Percentiles rank a stretch among this genome's conserved stretches.
phyloP scores from a whole-genome alignment of 306 rosid genomes.

The Pterocarpus santalinus region DNA sequence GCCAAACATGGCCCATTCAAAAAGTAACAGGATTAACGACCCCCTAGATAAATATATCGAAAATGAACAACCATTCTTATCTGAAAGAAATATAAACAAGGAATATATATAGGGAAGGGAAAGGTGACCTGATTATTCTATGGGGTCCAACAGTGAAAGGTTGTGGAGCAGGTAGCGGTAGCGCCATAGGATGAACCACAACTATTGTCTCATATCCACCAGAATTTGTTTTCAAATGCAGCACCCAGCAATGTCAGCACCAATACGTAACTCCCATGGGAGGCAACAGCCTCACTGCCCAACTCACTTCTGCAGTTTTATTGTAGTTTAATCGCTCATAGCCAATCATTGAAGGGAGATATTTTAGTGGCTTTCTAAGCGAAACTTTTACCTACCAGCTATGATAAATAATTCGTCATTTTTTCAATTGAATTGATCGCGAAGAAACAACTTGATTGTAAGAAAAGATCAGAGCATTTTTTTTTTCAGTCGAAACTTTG shows the following conservation, averaged over 20 bases:
- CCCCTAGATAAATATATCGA: neutral
- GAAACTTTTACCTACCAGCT: neutral
- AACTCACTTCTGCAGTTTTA: conserved; percentile 11
- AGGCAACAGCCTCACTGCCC: neutral
- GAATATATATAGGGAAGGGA: conserved; percentile 16
- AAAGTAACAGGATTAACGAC: conserved; percentile 15
- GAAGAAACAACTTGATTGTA: neutral
- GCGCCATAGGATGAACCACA: conserved; percentile 25
- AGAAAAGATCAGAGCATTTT: neutral
- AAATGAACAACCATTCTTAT: conserved; percentile 15
- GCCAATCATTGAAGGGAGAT: neutral
- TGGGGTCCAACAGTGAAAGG: conserved; percentile 15
- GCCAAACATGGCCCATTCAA: neutral
- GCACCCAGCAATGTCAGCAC: neutral
- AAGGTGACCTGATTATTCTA: neutral
- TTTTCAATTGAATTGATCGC: neutral
- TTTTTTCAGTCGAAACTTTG: no score
- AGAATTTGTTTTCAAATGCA: conserved; percentile 21
- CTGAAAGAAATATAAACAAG: conserved; percentile 22
- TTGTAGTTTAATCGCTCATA: neutral
- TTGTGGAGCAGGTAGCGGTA: conserved; percentile 12
- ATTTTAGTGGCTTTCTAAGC: neutral
- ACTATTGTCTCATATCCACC: conserved; percentile 16
- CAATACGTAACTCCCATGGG: neutral
- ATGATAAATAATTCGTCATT: neutral